These are phyloP conservation scores for Lecanicillium sp. DNA, from an alignment of 2,329 filamentous ascomycete species.

Conservation along the genomic window DNA sequence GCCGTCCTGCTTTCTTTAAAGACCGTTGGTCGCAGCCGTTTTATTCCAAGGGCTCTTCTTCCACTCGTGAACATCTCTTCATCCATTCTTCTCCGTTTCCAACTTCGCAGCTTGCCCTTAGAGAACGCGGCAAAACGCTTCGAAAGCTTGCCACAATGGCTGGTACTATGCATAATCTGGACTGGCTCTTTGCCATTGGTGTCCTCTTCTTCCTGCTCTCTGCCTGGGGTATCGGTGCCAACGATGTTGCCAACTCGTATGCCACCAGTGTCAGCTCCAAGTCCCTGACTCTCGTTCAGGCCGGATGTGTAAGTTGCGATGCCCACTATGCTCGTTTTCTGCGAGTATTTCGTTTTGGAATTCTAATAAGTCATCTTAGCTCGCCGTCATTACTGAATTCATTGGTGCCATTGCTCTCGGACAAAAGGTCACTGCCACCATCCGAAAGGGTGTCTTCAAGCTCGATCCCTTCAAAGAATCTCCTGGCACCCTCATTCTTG, in stretches of 20 bases:
- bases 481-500: constrained; percentile 32
- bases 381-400: constrained; percentile 40
- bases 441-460: constrained; percentile 36
- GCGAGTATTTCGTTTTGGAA: too few species aligned
- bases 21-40: too few species aligned
- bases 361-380: constrained; percentile 12
- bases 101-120: too few species aligned
- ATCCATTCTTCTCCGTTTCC: too few species aligned
- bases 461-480: constrained; percentile 28
- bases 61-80: too few species aligned
- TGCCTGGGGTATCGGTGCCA: constrained; percentile 13
- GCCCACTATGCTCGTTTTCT: background rate
- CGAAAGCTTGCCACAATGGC: background rate
- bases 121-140: too few species aligned
- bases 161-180: constrained; percentile 4
- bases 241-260: constrained; percentile 57
- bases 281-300: constrained; percentile 44
- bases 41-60: too few species aligned
- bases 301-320: constrained; percentile 16
- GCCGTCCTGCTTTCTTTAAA: too few species aligned
- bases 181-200: constrained; percentile 8
- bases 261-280: constrained; percentile 53
- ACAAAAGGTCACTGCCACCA: constrained; percentile 36
- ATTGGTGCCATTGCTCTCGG: constrained; percentile 39
- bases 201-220: constrained; percentile 3